Evolutionary conservation across 164 flowering plant species (phyloP).

Genomic region (Vitis vinifera): DNA sequence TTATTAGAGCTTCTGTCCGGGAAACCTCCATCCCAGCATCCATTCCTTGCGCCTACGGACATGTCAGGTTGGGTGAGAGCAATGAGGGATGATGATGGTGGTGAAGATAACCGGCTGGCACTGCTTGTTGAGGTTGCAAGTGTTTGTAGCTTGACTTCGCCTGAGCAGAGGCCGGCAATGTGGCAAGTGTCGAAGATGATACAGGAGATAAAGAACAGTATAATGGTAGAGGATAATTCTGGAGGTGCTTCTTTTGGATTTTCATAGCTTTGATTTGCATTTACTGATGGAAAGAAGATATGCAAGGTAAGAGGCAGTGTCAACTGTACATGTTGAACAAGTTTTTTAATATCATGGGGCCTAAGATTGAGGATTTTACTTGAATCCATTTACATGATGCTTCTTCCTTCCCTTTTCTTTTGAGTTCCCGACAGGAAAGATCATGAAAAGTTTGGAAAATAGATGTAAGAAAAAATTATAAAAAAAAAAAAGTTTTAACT

Average conservation of each 20-base stretch:
- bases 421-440: too few species aligned
- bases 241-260: conserved; percentile 3
- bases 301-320: not conserved
- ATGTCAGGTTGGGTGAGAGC: conserved; percentile 36
- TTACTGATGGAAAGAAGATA: not conserved
- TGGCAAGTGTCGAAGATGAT: conserved; percentile 44
- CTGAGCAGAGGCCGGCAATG: conserved; percentile 42
- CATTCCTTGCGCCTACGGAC: conserved; percentile 27
- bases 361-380: too few species aligned
- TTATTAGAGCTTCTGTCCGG: conserved; percentile 41
- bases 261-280: conserved; percentile 6
- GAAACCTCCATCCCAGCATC: conserved; percentile 31
- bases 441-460: too few species aligned
- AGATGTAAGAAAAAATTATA: too few species aligned
- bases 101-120: conserved; percentile 18
- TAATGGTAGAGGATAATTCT: conserved; percentile 16
- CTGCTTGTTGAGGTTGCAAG: conserved; percentile 36
- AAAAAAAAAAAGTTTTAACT: too few species aligned
- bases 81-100: conserved; percentile 27
- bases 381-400: too few species aligned
- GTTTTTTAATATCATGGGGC: too few species aligned
- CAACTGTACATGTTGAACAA: too few species aligned
- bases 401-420: too few species aligned
- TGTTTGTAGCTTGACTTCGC: conserved; percentile 26
- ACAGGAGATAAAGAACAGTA: conserved; percentile 37